Base-by-base conservation (phyloP, 2,329 filamentous ascomycete species). In the Lachnellula subtilissima region DNA sequence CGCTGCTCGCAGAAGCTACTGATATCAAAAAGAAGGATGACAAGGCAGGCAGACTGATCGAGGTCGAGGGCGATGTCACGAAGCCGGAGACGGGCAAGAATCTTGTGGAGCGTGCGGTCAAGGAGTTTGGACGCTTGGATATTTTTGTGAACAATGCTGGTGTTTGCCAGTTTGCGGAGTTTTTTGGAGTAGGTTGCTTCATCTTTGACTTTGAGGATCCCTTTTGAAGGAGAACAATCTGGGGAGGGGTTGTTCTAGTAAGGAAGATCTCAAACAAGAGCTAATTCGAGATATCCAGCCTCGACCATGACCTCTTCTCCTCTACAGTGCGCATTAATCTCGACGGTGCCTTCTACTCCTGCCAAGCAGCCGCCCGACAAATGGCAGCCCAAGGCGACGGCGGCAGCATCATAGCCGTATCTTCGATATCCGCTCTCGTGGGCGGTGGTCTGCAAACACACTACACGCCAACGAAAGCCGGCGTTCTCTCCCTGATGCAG, bases 131-230 rank as follows among this genome's bases (percentile, higher is more conserved):
- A 14, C 77, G 83, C 4, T 74, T 91, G 36, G 87, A 91, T 72
- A 77, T 96, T 6, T 93, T 93, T 72, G 88, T 96, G 28, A 89
- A 85, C 71, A 96, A 96, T 74, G 91, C 91, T 4, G 91, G 91
- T 6, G 82, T 96, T 57, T 96, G 91, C 77, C 82, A 88, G 61
- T 97, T 97, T 73, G 86, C 87, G 56, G 89, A 95, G 63, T 95
- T 97, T 97, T 68, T 74, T 97, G 23, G 84, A 87, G 81, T 85
- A 65, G 62, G 76, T 67, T 36, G 54, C 39, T 55, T 48, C 32
- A 69, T 35, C 46, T 37, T 3, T 36, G 49, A 11, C 32, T 53
- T 14, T 47, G 28, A 37, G 45, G 37, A 48, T 54, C 9, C 46
- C 37, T 47, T 48, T 2, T 8, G 8, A 22, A n/a, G 37, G 35